Base-by-base conservation (phyloP, 805 yeast genomes). In the Teunomyces aglyptinius region DNA sequence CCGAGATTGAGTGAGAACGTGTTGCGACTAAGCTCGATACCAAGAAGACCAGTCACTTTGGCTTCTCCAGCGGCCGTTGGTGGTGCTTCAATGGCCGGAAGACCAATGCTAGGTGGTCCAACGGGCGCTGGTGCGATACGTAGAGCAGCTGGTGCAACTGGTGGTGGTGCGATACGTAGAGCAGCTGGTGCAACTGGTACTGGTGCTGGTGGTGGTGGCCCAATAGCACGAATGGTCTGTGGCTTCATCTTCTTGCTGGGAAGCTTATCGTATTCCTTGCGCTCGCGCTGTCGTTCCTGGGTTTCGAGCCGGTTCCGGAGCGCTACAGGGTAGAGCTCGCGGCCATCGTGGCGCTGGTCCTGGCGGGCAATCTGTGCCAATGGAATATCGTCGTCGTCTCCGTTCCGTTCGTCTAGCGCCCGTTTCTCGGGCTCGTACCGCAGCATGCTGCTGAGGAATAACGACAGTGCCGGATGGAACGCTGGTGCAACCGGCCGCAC, bases 31-130 rank as follows among this genome's bases (percentile, higher is more conserved):
- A 60, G 43, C 40, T 55, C 59, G 11, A 61, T 60, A 1, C 63
- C 65, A n/a, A 61, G 43, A 12, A 61, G 34, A n/a, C 39, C 39
- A 1, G 39, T 36, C 1, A 63, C 64, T 11, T 50, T 54, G 33
- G 5, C 20, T 4, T 4, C 20, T 5, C 20, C 20, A 19, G 5
- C 20, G 5, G 5, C 5, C 3, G 20, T 19, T 19, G 20, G 5
- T 19, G 20, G 3, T 19, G 20, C 5, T 19, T 19, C 20, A 19
- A 19, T 19, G 20, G 20, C 20, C 5, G 20, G 5, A 19, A 5
- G 20, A 19, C 20, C 20, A 19, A n/a, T n/a, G n/a, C n/a, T n/a
- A n/a, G n/a, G n/a, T n/a, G n/a, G n/a, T n/a, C n/a, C n/a, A n/a
- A n/a, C n/a, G n/a, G n/a, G n/a, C n/a, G n/a, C n/a, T n/a, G n/a